Evolutionary conservation across 768 basidiomycete species (phyloP).

Genomic region (Lactarius indigo): DNA sequence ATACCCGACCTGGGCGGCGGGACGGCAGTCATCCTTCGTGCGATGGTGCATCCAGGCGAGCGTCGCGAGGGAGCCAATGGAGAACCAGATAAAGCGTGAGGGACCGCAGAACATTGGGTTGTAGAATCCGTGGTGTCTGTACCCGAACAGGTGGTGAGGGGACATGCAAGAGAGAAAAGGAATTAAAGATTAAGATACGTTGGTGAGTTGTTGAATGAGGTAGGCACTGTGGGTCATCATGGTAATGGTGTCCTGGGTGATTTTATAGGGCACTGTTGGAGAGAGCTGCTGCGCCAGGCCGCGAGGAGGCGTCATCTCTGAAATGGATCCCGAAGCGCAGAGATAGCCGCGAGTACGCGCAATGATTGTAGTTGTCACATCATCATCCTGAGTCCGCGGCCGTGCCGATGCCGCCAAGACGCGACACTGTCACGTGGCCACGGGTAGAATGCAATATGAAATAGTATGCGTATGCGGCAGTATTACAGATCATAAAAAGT

Average conservation of each 20-base stretch:
- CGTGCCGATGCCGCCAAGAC: neutral
- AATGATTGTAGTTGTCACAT: neutral
- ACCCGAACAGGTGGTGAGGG: neutral
- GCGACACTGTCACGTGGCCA: neutral
- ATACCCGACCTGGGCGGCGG: slow-evolving; percentile 35
- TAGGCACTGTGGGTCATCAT: neutral
- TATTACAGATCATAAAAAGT: slow-evolving; percentile 26
- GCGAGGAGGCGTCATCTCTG: slow-evolving; percentile 3
- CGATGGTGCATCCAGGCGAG: slow-evolving; percentile 36
- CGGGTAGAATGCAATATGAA: neutral
- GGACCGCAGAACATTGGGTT: slow-evolving; percentile 32
- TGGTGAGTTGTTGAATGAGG: neutral
- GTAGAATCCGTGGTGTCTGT: neutral
- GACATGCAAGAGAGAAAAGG: neutral
- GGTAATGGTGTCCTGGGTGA: neutral
- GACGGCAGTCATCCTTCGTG: slow-evolving; percentile 33
- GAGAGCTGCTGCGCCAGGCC: neutral
- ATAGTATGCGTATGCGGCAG: neutral
- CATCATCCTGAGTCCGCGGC: neutral
- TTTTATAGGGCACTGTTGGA: slow-evolving; percentile 1
- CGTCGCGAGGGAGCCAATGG: slow-evolving; percentile 49
- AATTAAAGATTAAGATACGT: neutral
- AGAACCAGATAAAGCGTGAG: slow-evolving; percentile 68
- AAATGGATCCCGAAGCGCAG: too few species aligned
- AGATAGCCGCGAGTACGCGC: neutral